Percentiles rank a stretch among this genome's conserved stretches.
phyloP scores from a whole-genome alignment of 1,284 basidiomycete genomes.

The Acaromyces ingoldii region DNA sequence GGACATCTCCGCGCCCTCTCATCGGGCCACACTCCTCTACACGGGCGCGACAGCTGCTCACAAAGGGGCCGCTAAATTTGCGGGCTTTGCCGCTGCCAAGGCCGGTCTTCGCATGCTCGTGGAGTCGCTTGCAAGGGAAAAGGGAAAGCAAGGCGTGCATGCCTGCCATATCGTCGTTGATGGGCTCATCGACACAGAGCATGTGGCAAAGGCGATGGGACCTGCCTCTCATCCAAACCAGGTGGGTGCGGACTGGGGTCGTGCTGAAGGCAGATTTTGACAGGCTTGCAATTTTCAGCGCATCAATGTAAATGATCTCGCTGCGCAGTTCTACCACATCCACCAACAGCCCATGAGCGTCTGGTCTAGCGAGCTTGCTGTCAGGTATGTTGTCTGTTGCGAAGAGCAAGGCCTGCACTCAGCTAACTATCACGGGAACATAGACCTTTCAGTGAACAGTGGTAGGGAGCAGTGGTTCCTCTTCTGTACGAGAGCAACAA shows the following conservation, averaged over 20 bases:
- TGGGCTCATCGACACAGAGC: constrained; percentile 1
- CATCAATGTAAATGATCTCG: constrained; percentile 1
- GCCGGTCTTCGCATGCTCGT: background rate
- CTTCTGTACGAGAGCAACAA: too few species aligned
- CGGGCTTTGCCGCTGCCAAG: constrained; percentile 7
- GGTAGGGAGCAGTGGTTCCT: too few species aligned
- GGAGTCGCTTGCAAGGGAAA: constrained; percentile 1
- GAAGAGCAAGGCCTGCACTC: too few species aligned
- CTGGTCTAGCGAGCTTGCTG: background rate
- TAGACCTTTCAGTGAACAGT: too few species aligned
- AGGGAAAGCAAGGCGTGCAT: constrained; percentile 1
- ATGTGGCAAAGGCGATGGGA: background rate
- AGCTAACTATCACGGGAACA: too few species aligned
- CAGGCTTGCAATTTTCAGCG: background rate
- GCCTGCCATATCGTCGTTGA: constrained; percentile 1
- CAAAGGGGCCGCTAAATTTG: background rate
- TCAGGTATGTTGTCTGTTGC: background rate
- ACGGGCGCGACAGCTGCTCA: background rate
- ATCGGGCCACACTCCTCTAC: background rate
- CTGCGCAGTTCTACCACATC: background rate
- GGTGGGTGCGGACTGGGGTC: background rate
- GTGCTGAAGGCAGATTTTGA: background rate
- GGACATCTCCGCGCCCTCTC: background rate
- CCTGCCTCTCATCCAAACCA: background rate
- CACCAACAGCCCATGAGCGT: constrained; percentile 1